Conservation (phyloP, 345 rosid genomes). For the Moricandia moricandioides region DNA sequence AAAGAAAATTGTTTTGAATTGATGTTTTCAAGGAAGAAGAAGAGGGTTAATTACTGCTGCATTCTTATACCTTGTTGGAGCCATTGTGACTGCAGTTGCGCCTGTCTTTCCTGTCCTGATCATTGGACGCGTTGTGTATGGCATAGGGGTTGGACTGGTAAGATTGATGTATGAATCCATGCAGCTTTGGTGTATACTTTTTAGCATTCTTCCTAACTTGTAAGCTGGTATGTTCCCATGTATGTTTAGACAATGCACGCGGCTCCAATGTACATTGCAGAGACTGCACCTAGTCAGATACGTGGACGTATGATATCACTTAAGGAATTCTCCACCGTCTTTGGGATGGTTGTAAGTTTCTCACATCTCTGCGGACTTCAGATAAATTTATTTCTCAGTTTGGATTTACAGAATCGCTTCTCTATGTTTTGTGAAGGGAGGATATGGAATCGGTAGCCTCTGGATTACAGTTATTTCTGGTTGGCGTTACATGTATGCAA, state of each 20-base stretch:
- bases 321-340: constrained; percentile 91
- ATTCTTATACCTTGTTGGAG: constrained; percentile 72
- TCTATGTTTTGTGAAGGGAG: constrained; percentile 51
- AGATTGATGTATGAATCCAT: constrained; percentile 18
- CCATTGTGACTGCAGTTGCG: constrained; percentile 69
- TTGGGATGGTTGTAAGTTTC: constrained; percentile 98
- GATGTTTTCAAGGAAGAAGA: constrained; percentile 69
- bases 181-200: neutral
- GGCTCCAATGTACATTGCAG: constrained; percentile 98
- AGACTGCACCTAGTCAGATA: constrained; percentile 87
- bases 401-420: neutral
- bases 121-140: constrained; percentile 76
- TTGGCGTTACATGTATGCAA: constrained; percentile 97
- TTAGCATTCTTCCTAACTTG: constrained; percentile 12
- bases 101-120: constrained; percentile 71
- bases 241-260: constrained; percentile 86
- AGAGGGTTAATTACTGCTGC: constrained; percentile 76
- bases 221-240: neutral
- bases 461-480: constrained; percentile 66
- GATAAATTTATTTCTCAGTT: neutral
- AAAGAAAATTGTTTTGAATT: constrained; percentile 1
- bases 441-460: constrained; percentile 89
- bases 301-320: constrained; percentile 92
- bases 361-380: constrained; percentile 4
- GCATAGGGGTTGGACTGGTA: constrained; percentile 97